phyloP scores from a whole-genome alignment of 805 yeast species.

The Cyberlindnera suaveolens region DNA sequence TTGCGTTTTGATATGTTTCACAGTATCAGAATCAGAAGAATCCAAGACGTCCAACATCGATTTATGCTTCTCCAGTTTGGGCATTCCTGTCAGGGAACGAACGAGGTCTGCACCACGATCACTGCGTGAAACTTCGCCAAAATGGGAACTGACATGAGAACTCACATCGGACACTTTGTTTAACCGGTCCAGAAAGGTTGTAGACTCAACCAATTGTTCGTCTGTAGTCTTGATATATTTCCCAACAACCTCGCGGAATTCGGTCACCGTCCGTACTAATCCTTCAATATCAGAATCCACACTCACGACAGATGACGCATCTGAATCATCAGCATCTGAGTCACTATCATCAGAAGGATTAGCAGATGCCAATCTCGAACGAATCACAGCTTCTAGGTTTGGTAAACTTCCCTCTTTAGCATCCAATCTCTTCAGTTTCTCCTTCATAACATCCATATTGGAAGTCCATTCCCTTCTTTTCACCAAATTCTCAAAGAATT shows the following conservation, averaged over 20 bases:
- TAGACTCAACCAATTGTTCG: neutral
- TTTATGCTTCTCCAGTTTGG: conserved; percentile 14
- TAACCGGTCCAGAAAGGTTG: conserved; percentile 6
- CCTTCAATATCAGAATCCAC: conserved; percentile 4
- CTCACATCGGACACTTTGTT: conserved; percentile 20
- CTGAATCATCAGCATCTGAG: conserved; percentile 1
- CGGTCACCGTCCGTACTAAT: neutral
- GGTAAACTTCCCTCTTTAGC: conserved; percentile 4
- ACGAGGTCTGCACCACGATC: conserved; percentile 33
- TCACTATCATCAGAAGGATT: neutral
- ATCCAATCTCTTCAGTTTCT: conserved; percentile 4
- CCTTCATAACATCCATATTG: conserved; percentile 6
- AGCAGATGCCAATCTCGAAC: neutral
- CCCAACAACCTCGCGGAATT: neutral
- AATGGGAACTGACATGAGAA: conserved; percentile 14
- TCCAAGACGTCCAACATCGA: conserved; percentile 24
- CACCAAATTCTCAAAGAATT: conserved; percentile 31
- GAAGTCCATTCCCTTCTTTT: conserved; percentile 8
- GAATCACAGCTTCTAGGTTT: neutral
- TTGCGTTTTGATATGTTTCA: conserved; percentile 3
- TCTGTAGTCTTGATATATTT: neutral
- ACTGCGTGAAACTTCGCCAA: conserved; percentile 28
- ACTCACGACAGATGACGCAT: conserved; percentile 1
- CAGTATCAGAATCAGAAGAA: neutral
- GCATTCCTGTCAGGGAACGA: conserved; percentile 35